These are phyloP conservation scores for Corymbia calophylla DNA, from an alignment of 441 rosid species.

Conservation along the genomic window DNA sequence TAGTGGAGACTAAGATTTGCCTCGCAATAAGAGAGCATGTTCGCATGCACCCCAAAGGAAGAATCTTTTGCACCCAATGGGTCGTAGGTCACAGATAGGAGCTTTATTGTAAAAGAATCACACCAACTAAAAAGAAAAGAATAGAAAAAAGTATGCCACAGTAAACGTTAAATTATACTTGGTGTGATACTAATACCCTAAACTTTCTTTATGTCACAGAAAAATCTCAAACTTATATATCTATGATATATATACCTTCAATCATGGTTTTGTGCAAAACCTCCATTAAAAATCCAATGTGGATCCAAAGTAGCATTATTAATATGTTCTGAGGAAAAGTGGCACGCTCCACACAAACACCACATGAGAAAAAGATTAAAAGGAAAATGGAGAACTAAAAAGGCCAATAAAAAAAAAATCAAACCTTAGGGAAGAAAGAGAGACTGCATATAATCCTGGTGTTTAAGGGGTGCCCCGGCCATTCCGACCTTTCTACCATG, in stretches of 20 bases:
- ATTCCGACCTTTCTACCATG: fast-evolving
- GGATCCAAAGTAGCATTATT: not conserved
- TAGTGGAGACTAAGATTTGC: not conserved
- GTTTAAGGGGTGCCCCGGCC: not conserved
- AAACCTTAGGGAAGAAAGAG: not conserved
- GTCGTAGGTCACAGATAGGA: not conserved
- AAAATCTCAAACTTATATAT: too few species aligned
- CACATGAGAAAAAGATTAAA: not conserved
- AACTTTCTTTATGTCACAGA: not conserved
- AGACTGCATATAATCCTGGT: not conserved
- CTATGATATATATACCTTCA: not conserved
- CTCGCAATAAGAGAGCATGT: not conserved
- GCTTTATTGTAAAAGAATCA: not conserved
- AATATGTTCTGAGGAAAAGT: not conserved
- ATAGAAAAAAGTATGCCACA: not conserved
- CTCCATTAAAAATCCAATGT: too few species aligned
- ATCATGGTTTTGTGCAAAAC: not conserved
- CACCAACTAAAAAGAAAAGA: not conserved
- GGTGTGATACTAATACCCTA: not conserved
- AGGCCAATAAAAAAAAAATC: not conserved
- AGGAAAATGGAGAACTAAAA: not conserved
- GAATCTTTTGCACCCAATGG: not conserved
- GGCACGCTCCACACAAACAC: not conserved
- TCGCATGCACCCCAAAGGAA: not conserved
- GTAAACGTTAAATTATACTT: not conserved